These are phyloP conservation scores for Myxozyma vanderwaltii DNA, from an alignment of 805 yeast genomes.

Conservation along the genomic window DNA sequence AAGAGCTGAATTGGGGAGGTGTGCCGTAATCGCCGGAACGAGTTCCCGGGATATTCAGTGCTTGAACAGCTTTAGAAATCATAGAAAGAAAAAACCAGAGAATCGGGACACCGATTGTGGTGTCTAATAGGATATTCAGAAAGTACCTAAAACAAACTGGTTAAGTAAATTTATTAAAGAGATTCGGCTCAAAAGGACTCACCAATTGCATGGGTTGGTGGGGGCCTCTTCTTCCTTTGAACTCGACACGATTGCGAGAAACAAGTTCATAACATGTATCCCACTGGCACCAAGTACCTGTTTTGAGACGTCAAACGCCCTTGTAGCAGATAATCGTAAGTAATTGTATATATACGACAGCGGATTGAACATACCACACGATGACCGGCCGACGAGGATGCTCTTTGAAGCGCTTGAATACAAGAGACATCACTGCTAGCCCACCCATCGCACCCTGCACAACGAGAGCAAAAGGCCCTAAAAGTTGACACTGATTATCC, in stretches of 20 bases:
- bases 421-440: constrained; percentile 70
- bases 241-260: constrained; percentile 60
- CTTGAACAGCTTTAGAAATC: constrained; percentile 49
- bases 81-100: constrained; percentile 59
- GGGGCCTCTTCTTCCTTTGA: constrained; percentile 42
- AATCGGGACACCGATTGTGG: constrained; percentile 90
- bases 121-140: constrained; percentile 81
- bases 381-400: constrained; percentile 84
- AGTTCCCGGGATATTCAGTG: constrained; percentile 47
- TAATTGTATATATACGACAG: too few species aligned
- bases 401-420: constrained; percentile 76
- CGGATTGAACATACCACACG: constrained; percentile 59
- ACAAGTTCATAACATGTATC: constrained; percentile 75
- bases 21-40: constrained; percentile 64
- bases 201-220: constrained; percentile 82
- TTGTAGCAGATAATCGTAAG: background rate
- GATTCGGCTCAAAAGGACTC: background rate
- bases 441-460: constrained; percentile 79
- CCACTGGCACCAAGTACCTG: constrained; percentile 87
- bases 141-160: constrained; percentile 57
- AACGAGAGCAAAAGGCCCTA: constrained; percentile 84
- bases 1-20: constrained; percentile 61
- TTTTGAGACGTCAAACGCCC: constrained; percentile 77
- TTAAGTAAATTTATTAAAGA: too few species aligned
- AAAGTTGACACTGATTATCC: constrained; percentile 54